phyloP scores from a whole-genome alignment of 257 asterid genomes.

The Lantana camara region DNA sequence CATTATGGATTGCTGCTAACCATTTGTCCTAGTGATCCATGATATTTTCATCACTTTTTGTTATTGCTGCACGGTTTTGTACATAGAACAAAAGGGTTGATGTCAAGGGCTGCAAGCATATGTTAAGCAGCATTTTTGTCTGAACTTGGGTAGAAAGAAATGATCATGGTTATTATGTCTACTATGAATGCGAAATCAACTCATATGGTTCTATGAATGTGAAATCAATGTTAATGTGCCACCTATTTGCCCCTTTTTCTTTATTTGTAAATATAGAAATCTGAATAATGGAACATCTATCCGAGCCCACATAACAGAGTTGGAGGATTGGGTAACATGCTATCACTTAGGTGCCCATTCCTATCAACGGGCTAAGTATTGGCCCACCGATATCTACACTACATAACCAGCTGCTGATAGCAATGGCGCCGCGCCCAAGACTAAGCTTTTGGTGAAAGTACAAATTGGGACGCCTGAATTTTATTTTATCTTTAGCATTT shows the following conservation, averaged over 20 bases:
- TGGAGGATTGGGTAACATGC: background rate
- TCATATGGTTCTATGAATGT: no score
- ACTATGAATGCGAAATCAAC: background rate
- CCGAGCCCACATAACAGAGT: background rate
- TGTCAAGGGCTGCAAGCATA: slow-evolving; percentile 6
- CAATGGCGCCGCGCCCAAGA: background rate
- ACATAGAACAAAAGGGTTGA: background rate
- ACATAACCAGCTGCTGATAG: background rate
- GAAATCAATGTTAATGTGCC: no score
- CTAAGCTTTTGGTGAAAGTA: background rate
- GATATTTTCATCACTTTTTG: slow-evolving; percentile 15
- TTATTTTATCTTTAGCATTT: background rate
- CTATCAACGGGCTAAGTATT: no score
- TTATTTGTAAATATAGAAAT: no score
- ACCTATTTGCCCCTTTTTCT: no score
- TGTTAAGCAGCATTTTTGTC: background rate
- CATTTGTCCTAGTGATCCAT: slow-evolving; percentile 37
- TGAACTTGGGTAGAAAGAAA: background rate
- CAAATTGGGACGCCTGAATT: background rate
- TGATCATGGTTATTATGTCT: background rate
- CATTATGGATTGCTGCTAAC: slow-evolving; percentile 89
- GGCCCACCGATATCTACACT: no score
- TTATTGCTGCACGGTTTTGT: slow-evolving; percentile 29
- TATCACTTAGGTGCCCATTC: no score
- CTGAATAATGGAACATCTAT: no score